Conservation (phyloP, 257 asterid species). For the Verbascum thapsus region DNA sequence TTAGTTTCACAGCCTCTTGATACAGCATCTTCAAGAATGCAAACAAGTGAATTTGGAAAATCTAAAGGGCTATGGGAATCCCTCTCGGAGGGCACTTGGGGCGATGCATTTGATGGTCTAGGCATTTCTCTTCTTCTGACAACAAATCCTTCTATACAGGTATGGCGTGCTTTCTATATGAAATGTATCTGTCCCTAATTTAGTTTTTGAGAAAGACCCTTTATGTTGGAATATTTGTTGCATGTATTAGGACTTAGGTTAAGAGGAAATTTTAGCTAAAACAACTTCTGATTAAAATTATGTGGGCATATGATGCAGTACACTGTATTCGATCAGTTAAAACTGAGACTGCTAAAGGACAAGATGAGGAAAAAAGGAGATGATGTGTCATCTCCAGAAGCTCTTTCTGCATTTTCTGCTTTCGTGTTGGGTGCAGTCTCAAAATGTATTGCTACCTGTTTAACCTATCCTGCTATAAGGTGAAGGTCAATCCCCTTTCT, state of each 20-base stretch:
- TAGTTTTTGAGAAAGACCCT: too few species aligned
- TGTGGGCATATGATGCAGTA: constrained; percentile 39
- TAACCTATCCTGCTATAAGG: constrained; percentile 87
- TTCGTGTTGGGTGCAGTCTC: constrained; percentile 77
- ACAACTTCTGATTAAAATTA: constrained; percentile 20
- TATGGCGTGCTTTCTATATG: constrained; percentile 20
- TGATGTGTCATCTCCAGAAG: constrained; percentile 39
- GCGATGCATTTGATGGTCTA: constrained; percentile 80
- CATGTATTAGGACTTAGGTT: too few species aligned
- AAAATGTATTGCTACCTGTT: constrained; percentile 81
- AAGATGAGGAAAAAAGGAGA: constrained; percentile 31
- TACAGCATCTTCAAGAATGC: constrained; percentile 93
- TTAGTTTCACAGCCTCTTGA: constrained; percentile 76
- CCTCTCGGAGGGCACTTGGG: constrained; percentile 78
- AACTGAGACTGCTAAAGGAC: constrained; percentile 38
- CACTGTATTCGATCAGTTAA: constrained; percentile 58
- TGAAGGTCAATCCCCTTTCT: constrained; percentile 31
- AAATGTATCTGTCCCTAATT: neutral
- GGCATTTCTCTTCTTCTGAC: constrained; percentile 89
- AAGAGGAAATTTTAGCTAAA: neutral
- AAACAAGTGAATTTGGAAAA: constrained; percentile 86
- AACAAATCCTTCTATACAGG: constrained; percentile 92
- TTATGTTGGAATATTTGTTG: too few species aligned
- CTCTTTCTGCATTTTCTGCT: constrained; percentile 80
- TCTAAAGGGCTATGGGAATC: constrained; percentile 81